Base-by-base conservation (phyloP, 352 stramenopile species). In the Globisporangium emineosum region DNA sequence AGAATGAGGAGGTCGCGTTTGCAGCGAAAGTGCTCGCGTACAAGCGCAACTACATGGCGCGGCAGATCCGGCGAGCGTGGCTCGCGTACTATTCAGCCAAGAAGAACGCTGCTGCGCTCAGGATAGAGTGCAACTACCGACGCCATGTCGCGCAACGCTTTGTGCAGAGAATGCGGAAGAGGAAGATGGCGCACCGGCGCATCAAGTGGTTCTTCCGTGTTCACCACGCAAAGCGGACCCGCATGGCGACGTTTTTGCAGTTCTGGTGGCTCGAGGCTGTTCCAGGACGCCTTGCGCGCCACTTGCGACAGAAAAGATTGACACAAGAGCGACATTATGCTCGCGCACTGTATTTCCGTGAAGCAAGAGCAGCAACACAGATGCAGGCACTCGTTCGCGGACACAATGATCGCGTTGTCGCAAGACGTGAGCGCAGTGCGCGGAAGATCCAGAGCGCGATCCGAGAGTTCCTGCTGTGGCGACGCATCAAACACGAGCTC, bases 141-240 rank as follows among this genome's bases (percentile, higher is more conserved):
- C 76, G 77, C 0, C 74, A 71, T 32, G 23, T 60, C 21, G 76
- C 75, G 2, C 68, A 64, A n/a, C 58, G 61, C 0, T 23, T 65
- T n/a, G 70, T 84, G 1, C 17, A 67, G n/a, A 62, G 50, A 19
- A 56, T 77, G 58, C 75, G 84, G 8, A 59, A 56, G 5, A 65
- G 80, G 42, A 69, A 70, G 6, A 78, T 86, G 60, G 75, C 81
- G 9, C 82, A 85, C 63, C 83, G 83, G 19, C 79, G 83, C 12
- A 90, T 94, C 57, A 93, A 93, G 70, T 93, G 81, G 74, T 93
- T 91, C 54, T 78, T 93, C 47, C 81, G 81, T 8, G 70, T 83
- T 1, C 73, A 78, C 21, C 78, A 92, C 45, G 67, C 67, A 4
- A 64, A 75, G 3, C 75, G 83, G 3, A 62, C 83, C 32, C 47